Percentiles rank a stretch among this genome's conserved stretches.
phyloP scores from a whole-genome alignment of 352 stramenopile species.

The Globisporangium solare region DNA sequence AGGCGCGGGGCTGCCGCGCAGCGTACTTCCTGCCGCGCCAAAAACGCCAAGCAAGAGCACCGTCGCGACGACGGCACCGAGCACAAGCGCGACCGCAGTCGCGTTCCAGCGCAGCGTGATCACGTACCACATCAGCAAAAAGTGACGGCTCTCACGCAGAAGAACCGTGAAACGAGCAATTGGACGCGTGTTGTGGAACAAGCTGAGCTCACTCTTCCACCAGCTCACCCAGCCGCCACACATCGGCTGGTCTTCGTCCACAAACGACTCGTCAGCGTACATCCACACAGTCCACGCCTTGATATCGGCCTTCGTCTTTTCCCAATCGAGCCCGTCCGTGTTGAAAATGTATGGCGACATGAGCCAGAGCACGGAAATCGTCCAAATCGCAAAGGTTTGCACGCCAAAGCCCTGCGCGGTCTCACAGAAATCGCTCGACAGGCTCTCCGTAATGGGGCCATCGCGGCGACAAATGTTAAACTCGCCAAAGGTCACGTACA shows the following conservation, averaged over 20 bases:
- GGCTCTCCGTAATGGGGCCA: slow-evolving; percentile 29
- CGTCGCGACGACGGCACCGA: slow-evolving; percentile 46
- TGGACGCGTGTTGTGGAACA: slow-evolving; percentile 66
- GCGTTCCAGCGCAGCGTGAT: slow-evolving; percentile 65
- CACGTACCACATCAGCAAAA: slow-evolving; percentile 84
- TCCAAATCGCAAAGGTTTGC: slow-evolving; percentile 80
- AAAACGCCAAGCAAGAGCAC: slow-evolving; percentile 56
- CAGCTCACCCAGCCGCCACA: slow-evolving; percentile 71
- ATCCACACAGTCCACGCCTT: slow-evolving; percentile 75
- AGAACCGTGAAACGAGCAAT: slow-evolving; percentile 76
- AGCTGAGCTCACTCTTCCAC: slow-evolving; percentile 74
- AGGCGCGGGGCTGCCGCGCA: slow-evolving; percentile 31
- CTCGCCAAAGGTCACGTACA: slow-evolving; percentile 69
- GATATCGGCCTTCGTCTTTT: slow-evolving; percentile 82
- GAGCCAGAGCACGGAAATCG: slow-evolving; percentile 69
- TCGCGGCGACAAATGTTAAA: slow-evolving; percentile 62
- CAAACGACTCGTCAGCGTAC: slow-evolving; percentile 63
- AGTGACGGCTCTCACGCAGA: slow-evolving; percentile 73
- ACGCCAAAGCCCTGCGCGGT: slow-evolving; percentile 75
- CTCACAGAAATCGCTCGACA: slow-evolving; percentile 57
- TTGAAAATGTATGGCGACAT: slow-evolving; percentile 83
- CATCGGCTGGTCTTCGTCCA: slow-evolving; percentile 64
- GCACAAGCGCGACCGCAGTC: slow-evolving; percentile 44
- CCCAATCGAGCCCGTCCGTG: slow-evolving; percentile 79
- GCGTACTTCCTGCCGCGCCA: slow-evolving; percentile 21